These are phyloP conservation scores for Lizanozyma gosingica DNA, from an alignment of 1,139 yeast species.

Conservation along the genomic window DNA sequence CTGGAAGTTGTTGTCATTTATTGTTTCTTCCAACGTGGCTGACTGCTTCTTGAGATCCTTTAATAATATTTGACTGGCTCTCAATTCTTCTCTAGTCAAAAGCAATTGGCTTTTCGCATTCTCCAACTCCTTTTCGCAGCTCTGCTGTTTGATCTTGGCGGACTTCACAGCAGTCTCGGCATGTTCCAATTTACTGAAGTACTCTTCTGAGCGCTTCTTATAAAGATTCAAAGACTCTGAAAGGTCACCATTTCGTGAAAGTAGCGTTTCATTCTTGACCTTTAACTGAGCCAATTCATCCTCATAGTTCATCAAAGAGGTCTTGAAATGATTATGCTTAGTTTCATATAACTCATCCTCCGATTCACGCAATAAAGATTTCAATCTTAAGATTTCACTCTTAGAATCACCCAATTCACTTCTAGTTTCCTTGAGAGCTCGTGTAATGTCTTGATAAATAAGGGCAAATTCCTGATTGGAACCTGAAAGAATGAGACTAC, in stretches of 20 bases:
- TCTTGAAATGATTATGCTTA: slow-evolving; percentile 25
- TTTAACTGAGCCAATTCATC: slow-evolving; percentile 33
- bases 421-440: slow-evolving; percentile 39
- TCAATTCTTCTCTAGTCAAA: slow-evolving; percentile 50
- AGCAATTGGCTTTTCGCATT: slow-evolving; percentile 46
- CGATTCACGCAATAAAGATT: slow-evolving; percentile 38
- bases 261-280: slow-evolving; percentile 45
- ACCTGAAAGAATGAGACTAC: slow-evolving; percentile 18
- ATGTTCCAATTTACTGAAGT: slow-evolving; percentile 62
- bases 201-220: slow-evolving; percentile 67
- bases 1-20: slow-evolving; percentile 53
- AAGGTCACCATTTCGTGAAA: slow-evolving; percentile 44
- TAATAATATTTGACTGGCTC: slow-evolving; percentile 48
- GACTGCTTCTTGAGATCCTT: slow-evolving; percentile 49
- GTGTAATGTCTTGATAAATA: slow-evolving; percentile 49
- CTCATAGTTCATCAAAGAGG: slow-evolving; percentile 33
- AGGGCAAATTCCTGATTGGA: slow-evolving; percentile 39
- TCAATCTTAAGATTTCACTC: slow-evolving; percentile 43
- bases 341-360: slow-evolving; percentile 39
- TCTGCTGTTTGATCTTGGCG: slow-evolving; percentile 21
- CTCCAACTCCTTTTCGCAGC: slow-evolving; percentile 44
- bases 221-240: slow-evolving; percentile 50
- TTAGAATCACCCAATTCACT: slow-evolving; percentile 43
- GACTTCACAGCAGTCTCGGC: slow-evolving; percentile 69
- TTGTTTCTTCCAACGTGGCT: slow-evolving; percentile 45